phyloP scores from a whole-genome alignment of 768 basidiomycete genomes.

The Xerocomellus intermedius region DNA sequence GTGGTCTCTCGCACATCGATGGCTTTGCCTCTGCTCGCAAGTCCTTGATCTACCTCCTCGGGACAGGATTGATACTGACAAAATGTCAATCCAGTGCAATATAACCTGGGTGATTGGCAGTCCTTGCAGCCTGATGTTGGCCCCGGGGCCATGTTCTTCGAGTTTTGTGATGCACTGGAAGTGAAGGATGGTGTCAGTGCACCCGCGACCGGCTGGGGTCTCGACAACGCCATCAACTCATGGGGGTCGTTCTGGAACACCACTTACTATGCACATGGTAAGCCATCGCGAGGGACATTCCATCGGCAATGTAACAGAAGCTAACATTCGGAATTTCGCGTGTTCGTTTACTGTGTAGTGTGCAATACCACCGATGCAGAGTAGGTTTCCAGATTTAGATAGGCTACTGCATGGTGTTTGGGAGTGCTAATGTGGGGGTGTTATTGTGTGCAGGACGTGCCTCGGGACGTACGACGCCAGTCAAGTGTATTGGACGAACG shows the following conservation, averaged over 20 bases:
- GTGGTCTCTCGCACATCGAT: conserved; percentile 55
- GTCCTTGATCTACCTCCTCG: conserved; percentile 12
- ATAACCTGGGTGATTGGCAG: conserved; percentile 70
- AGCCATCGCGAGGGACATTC: conserved; percentile 22
- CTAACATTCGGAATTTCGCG: not conserved
- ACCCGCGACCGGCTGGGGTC: conserved; percentile 53
- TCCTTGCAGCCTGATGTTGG: conserved; percentile 50
- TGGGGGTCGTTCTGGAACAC: conserved; percentile 61
- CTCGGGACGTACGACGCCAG: conserved; percentile 42
- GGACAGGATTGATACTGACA: conserved; percentile 11
- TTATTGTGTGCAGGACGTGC: conserved; percentile 31
- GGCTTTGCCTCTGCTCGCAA: conserved; percentile 61
- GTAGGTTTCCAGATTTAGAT: conserved; percentile 36
- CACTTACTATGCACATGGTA: conserved; percentile 46
- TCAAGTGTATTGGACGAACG: conserved; percentile 50
- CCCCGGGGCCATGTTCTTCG: conserved; percentile 35
- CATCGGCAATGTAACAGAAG: not conserved
- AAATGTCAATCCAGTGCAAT: conserved; percentile 39
- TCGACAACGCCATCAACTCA: conserved; percentile 55
- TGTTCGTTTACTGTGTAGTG: conserved; percentile 37
- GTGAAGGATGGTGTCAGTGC: conserved; percentile 44
- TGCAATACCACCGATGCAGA: conserved; percentile 47
- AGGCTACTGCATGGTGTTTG: not conserved
- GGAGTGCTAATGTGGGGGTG: conserved; percentile 36
- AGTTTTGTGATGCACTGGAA: conserved; percentile 41